Percentiles rank a stretch among this genome's conserved stretches.
Conservation (phyloP, 768 basidiomycete species). For the Megacollybia marginata region DNA sequence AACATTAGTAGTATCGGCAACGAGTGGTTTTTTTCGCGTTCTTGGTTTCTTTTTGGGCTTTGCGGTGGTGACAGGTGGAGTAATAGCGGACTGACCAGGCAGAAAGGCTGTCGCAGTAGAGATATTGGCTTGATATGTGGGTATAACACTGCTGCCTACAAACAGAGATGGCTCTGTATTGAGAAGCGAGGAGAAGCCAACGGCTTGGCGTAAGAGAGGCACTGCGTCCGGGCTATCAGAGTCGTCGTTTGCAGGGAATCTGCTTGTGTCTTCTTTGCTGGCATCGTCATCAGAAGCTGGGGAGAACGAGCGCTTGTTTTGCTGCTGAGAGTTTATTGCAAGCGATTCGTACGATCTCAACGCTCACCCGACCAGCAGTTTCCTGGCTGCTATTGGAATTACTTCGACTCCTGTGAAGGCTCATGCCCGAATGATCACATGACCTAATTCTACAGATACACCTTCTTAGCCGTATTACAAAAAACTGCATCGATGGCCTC, state of each 20-base stretch:
- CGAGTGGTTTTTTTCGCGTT: constrained; percentile 15
- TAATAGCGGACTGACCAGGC: constrained; percentile 47
- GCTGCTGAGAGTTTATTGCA: constrained; percentile 16
- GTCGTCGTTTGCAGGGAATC: constrained; percentile 26
- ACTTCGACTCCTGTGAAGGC: no score
- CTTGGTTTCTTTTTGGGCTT: constrained; percentile 13
- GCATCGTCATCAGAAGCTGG: constrained; percentile 50
- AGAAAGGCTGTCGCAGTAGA: constrained; percentile 29
- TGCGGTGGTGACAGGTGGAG: constrained; percentile 14
- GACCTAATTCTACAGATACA: constrained; percentile 23
- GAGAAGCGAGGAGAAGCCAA: constrained; percentile 36
- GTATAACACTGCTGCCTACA: constrained; percentile 16
- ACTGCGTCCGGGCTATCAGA: constrained; percentile 39
- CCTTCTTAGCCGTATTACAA: constrained; percentile 37
- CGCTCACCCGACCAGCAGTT: constrained; percentile 31
- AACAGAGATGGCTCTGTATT: constrained; percentile 5
- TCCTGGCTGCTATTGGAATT: constrained; percentile 52
- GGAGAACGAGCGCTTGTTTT: constrained; percentile 38
- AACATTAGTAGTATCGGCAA: background rate
- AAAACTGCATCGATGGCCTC: constrained; percentile 73
- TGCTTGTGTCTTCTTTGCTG: constrained; percentile 20
- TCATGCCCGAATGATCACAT: background rate
- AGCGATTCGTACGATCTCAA: background rate
- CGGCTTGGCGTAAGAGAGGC: constrained; percentile 53
- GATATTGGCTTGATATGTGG: constrained; percentile 34